Percentiles rank a stretch among this genome's conserved stretches.
phyloP scores from a whole-genome alignment of 1,139 yeast genomes.

The Tardiomyces digboiensis region DNA sequence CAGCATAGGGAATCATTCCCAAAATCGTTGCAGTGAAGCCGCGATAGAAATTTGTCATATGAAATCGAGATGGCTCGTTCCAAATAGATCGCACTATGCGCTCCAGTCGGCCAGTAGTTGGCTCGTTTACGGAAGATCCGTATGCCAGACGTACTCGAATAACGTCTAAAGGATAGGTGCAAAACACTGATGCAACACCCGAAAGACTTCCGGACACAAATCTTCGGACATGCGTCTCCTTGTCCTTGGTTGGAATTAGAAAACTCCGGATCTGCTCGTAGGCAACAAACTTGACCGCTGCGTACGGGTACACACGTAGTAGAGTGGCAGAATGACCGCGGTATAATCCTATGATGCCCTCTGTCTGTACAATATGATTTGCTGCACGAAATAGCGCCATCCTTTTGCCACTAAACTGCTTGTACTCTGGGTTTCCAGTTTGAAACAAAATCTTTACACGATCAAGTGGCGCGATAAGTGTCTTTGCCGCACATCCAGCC shows the following conservation, averaged over 20 bases:
- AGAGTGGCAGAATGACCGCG: conserved; percentile 96
- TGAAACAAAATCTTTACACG: conserved; percentile 91
- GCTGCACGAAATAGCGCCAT: conserved; percentile 71
- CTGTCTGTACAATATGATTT: conserved; percentile 49
- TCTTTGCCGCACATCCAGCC: conserved; percentile 94
- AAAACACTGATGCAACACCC: conserved; percentile 73
- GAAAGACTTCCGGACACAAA: conserved; percentile 85
- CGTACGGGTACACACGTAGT: conserved; percentile 88
- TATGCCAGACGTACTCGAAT: conserved; percentile 89
- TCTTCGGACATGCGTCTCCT: conserved; percentile 76
- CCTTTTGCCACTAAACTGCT: conserved; percentile 71
- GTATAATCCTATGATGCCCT: conserved; percentile 77
- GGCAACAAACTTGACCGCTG: conserved; percentile 95
- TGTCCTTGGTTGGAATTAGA: conserved; percentile 60
- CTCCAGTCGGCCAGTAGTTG: conserved; percentile 42
- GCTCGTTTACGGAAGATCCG: conserved; percentile 39
- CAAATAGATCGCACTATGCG: conserved; percentile 40
- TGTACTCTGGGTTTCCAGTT: conserved; percentile 86
- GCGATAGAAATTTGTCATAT: conserved; percentile 63
- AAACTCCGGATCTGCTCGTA: conserved; percentile 84
- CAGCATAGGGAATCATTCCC: conserved; percentile 98
- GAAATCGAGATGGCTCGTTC: conserved; percentile 22
- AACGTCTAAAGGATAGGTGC: conserved; percentile 88
- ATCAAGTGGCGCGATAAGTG: conserved; percentile 91
- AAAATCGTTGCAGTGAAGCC: conserved; percentile 92